These are phyloP conservation scores for Claviceps citrina DNA, from an alignment of 2,329 filamentous ascomycete species.

Conservation along the genomic window DNA sequence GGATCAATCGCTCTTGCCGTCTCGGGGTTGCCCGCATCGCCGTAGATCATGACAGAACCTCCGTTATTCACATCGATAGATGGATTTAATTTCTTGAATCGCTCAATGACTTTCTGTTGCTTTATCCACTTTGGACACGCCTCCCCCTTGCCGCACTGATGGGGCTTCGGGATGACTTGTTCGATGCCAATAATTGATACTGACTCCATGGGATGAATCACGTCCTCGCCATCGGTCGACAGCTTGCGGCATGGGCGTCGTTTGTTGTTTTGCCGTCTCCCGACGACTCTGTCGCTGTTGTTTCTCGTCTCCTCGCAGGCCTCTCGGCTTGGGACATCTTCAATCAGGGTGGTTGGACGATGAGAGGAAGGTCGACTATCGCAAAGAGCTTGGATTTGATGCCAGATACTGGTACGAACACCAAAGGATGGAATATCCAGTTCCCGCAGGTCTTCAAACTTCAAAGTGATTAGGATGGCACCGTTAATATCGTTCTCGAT, in stretches of 20 bases:
- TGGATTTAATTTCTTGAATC: slow-evolving; percentile 62
- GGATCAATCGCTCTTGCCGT: slow-evolving; percentile 43
- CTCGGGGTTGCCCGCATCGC: slow-evolving; percentile 62
- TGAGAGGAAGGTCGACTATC: slow-evolving; percentile 37
- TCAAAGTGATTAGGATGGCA: slow-evolving; percentile 71
- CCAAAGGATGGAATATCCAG: slow-evolving; percentile 70
- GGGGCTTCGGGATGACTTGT: slow-evolving; percentile 70
- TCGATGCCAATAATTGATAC: slow-evolving; percentile 88
- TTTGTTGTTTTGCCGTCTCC: slow-evolving; percentile 26
- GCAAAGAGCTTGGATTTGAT: slow-evolving; percentile 57
- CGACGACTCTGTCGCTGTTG: slow-evolving; percentile 20
- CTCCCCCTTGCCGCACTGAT: slow-evolving; percentile 74
- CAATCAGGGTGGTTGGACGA: slow-evolving; percentile 43
- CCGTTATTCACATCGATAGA: slow-evolving; percentile 37
- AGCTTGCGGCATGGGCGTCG: slow-evolving; percentile 23
- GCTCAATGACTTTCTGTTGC: slow-evolving; percentile 61
- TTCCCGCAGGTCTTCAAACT: slow-evolving; percentile 76
- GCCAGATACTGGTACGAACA: slow-evolving; percentile 65
- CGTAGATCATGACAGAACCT: slow-evolving; percentile 60
- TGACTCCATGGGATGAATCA: slow-evolving; percentile 65
- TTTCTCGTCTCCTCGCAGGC: slow-evolving; percentile 30
- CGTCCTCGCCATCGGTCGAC: slow-evolving; percentile 40
- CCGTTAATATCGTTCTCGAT: slow-evolving; percentile 86
- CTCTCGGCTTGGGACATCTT: slow-evolving; percentile 40
- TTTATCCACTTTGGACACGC: slow-evolving; percentile 70